A percentile compares a stretch with the other conserved stretches of the same genome.
Evolutionary conservation across 257 asterid genomes (phyloP).

Genomic region (Coffea eugenioides): DNA sequence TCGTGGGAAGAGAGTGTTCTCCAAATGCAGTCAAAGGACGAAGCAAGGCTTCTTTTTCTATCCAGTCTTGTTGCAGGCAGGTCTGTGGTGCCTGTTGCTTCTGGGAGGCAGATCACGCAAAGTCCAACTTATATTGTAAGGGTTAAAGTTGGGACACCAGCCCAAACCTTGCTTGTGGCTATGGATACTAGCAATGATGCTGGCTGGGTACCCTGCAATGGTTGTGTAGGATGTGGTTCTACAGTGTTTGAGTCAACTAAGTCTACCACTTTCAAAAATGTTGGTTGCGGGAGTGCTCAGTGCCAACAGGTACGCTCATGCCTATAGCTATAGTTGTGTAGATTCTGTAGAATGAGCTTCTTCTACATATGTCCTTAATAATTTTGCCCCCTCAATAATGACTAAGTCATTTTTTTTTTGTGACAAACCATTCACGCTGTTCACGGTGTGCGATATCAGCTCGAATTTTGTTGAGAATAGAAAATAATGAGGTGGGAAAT

Average conservation of each 20-base stretch:
- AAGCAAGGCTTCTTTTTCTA: conserved; percentile 51
- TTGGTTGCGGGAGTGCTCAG: conserved; percentile 57
- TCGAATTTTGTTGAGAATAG: too few relatives aligned
- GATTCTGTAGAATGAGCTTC: too few relatives aligned
- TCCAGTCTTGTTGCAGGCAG: conserved; percentile 63
- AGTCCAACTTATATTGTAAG: conserved; percentile 69
- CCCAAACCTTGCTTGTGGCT: conserved; percentile 62
- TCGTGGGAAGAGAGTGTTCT: conserved; percentile 67
- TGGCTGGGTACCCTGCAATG: conserved; percentile 78
- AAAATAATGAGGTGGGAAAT: too few relatives aligned
- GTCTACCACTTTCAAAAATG: conserved; percentile 58
- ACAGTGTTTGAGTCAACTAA: conserved; percentile 38
- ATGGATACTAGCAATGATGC: conserved; percentile 81
- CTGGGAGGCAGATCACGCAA: conserved; percentile 61
- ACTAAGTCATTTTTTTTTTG: too few relatives aligned
- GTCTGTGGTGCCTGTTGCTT: conserved; percentile 64
- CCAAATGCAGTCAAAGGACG: conserved; percentile 68
- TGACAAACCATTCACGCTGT: too few relatives aligned
- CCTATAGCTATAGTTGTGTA: background rate
- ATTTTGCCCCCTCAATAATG: too few relatives aligned
- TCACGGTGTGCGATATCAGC: too few relatives aligned
- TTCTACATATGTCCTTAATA: too few relatives aligned
- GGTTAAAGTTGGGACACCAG: conserved; percentile 71
- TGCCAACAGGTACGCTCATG: conserved; percentile 57
- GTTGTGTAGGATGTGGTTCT: conserved; percentile 62